These are phyloP conservation scores for Stropharia rugosoannulata DNA, from an alignment of 768 basidiomycete species.

Conservation along the genomic window DNA sequence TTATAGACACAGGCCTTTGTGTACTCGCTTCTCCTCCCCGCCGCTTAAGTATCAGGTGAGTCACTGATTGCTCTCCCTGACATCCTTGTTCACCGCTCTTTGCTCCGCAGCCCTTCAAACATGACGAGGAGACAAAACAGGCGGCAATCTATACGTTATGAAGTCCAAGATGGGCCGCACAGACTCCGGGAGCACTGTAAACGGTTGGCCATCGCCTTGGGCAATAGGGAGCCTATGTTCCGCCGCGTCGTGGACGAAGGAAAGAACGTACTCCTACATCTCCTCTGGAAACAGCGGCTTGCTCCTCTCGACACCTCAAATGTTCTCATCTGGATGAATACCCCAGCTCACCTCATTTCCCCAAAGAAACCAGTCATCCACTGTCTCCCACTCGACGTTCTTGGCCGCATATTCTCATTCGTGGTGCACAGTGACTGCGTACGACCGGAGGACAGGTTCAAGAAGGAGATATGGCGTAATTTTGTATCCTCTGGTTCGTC, in stretches of 20 bases:
- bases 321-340: conserved; percentile 9
- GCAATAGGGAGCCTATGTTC: background rate
- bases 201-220: background rate
- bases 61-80: no score
- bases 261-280: background rate
- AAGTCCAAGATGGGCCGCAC: background rate
- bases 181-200: background rate
- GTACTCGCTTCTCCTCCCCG: no score
- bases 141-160: background rate
- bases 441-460: background rate
- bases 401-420: conserved; percentile 10
- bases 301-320: conserved; percentile 13
- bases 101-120: no score
- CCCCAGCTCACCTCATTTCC: conserved; percentile 5
- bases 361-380: conserved; percentile 7
- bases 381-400: conserved; percentile 8
- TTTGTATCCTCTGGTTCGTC: conserved; percentile 13
- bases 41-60: no score
- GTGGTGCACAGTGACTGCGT: conserved; percentile 13
- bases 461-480: background rate
- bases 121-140: no score
- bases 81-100: no score
- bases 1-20: no score
- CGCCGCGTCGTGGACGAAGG: background rate
- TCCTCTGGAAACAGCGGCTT: conserved; percentile 11